phyloP scores from a whole-genome alignment of 2,329 filamentous ascomycete species.

The Calycina marina region DNA sequence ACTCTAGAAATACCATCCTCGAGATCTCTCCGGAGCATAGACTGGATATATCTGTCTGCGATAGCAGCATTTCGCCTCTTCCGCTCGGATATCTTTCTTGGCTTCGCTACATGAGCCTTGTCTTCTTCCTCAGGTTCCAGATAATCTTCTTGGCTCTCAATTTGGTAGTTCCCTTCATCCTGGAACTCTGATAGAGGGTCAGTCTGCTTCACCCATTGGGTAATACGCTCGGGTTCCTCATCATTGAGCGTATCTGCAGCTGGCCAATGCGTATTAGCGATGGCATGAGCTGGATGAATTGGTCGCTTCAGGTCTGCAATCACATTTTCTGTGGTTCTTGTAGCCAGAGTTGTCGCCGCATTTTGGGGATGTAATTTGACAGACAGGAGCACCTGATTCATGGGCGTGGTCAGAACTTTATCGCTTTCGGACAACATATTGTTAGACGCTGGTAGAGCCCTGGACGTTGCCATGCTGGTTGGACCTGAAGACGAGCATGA shows the following conservation, averaged over 20 bases:
- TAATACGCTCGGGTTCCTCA: too few species aligned
- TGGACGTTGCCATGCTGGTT: too few species aligned
- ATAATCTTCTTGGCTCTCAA: constrained; percentile 4
- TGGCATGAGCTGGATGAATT: not conserved
- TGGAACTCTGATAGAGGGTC: too few species aligned
- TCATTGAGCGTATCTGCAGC: not conserved
- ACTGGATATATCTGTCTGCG: constrained; percentile 32
- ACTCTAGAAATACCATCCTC: constrained; percentile 12
- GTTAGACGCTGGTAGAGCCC: too few species aligned
- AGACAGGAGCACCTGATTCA: too few species aligned
- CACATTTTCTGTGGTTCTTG: constrained; percentile 17
- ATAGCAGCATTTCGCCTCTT: constrained; percentile 34
- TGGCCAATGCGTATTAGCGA: too few species aligned
- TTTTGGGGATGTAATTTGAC: too few species aligned
- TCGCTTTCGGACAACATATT: too few species aligned
- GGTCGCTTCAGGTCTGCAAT: constrained; percentile 16
- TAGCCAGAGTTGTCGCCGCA: constrained; percentile 13
- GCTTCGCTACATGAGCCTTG: constrained; percentile 20
- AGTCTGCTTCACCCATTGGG: too few species aligned
- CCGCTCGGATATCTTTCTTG: constrained; percentile 29
- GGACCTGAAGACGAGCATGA: too few species aligned
- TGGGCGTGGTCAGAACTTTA: too few species aligned
- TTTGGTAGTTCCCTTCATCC: not conserved
- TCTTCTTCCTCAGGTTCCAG: constrained; percentile 9
- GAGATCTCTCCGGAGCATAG: constrained; percentile 12